Percentiles rank a stretch among this genome's conserved stretches.
Evolutionary conservation across 2,329 filamentous ascomycete species (phyloP).

Genomic region (Dactylellina drechsleri): DNA sequence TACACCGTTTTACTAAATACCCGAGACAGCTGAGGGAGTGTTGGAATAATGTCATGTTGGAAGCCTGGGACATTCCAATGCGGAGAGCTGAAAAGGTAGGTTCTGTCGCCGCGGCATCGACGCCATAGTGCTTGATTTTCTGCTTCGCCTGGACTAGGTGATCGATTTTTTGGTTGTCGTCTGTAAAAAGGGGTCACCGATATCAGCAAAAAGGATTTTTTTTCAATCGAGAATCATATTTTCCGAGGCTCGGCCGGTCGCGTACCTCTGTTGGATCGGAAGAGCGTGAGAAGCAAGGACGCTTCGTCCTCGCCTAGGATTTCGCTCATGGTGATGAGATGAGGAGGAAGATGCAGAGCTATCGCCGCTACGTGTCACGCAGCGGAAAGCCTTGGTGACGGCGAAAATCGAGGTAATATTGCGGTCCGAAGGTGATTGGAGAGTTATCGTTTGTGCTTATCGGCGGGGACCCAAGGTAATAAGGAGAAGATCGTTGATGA

Average conservation of each 20-base stretch:
- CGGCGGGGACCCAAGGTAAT: conserved; percentile 9
- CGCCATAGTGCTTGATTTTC: conserved; percentile 52
- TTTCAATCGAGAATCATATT: conserved; percentile 27
- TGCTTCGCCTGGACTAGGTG: conserved; percentile 48
- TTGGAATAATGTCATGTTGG: conserved; percentile 79
- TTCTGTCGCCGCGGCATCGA: conserved; percentile 66
- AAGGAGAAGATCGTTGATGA: conserved; percentile 27
- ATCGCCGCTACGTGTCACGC: conserved; percentile 26
- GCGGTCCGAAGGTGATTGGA: background rate
- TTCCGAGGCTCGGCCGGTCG: conserved; percentile 42
- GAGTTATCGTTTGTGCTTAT: background rate
- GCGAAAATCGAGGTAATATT: conserved; percentile 13
- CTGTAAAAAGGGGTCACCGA: conserved; percentile 40
- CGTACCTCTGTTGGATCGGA: conserved; percentile 55
- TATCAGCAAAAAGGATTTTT: conserved; percentile 31
- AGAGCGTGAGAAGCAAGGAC: conserved; percentile 44
- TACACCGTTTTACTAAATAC: conserved; percentile 85
- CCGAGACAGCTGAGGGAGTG: conserved; percentile 88
- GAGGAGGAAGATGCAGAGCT: conserved; percentile 20
- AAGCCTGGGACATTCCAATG: conserved; percentile 74
- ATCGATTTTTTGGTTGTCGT: conserved; percentile 48
- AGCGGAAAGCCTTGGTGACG: conserved; percentile 26
- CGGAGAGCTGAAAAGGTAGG: conserved; percentile 84
- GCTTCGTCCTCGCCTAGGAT: conserved; percentile 53
- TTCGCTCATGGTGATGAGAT: conserved; percentile 42